A percentile compares a stretch with the other conserved stretches of the same genome.
These are phyloP conservation scores for Penicillium silybi DNA, from an alignment of 495 filamentous ascomycete species.

Conservation along the genomic window DNA sequence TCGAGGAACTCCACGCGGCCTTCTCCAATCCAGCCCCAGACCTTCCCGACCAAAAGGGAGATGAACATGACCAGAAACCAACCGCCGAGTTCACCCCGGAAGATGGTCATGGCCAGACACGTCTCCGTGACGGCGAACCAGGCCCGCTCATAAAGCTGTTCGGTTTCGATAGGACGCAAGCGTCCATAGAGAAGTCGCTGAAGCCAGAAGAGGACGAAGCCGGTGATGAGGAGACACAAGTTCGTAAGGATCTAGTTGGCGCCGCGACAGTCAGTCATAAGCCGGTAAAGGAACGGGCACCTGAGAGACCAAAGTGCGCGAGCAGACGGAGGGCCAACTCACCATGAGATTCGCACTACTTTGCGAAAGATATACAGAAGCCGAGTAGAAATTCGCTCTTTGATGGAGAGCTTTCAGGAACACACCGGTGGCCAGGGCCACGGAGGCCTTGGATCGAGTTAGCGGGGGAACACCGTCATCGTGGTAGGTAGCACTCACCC, in stretches of 20 bases:
- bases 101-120: constrained; percentile 98
- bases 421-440: constrained; percentile 74
- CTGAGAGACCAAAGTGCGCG: background rate
- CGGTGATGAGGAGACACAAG: constrained; percentile 70
- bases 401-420: constrained; percentile 89
- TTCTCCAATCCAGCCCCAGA: constrained; percentile 97
- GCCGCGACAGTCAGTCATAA: constrained; percentile 1
- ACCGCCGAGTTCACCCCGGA: constrained; percentile 86
- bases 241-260: constrained; percentile 76
- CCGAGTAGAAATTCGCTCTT: constrained; percentile 94
- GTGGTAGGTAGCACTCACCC: constrained; percentile 35
- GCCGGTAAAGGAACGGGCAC: background rate
- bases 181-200: constrained; percentile 89
- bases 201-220: constrained; percentile 75
- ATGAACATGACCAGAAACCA: constrained; percentile 97
- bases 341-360: constrained; percentile 95
- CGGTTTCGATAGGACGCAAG: constrained; percentile 88
- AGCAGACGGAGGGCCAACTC: constrained; percentile 19
- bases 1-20: constrained; percentile 91
- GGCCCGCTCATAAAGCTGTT: constrained; percentile 93
- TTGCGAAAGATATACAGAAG: constrained; percentile 92
- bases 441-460: constrained; percentile 55
- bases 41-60: constrained; percentile 83
- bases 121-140: constrained; percentile 98
- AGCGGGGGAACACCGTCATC: constrained; percentile 4